Base-by-base conservation (phyloP, 2,329 filamentous ascomycete species). In the Alternaria tenuissima region DNA sequence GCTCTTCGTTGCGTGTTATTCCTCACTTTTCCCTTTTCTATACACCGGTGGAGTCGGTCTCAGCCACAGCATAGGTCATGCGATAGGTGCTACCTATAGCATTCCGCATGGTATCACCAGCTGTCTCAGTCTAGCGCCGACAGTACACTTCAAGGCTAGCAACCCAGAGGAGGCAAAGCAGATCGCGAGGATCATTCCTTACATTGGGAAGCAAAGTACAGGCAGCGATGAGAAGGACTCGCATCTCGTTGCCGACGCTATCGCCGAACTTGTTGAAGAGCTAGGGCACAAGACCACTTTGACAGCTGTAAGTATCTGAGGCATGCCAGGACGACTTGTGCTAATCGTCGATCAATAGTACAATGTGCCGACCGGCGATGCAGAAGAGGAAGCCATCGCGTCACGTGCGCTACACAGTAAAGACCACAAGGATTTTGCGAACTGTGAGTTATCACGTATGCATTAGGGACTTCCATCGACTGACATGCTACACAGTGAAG, bases 31-130 rank as follows among this genome's bases (percentile, higher is more conserved):
- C 46, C 76, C 76, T 2, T 83, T 81, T 30, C 83, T 85, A 61
- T 76, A 85, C 57, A 82, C 82, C 4, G 83, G 83, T 7, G 80
- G 80, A 0, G 76, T 86, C 1, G 85, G 85, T 3, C 74, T 87
- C 6, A 81, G 78, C 32, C 82, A 84, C 61, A 77, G 77, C 26
- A 73, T 84, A 55, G 81, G 82, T 22, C 85, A 87, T 66, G 84
- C 85, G 0, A 77, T 87, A 34, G 85, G 85, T 14, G 82, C 81
- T 8, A 85, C 85, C 0, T 87, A 86, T 63, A 74, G 77, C 2
- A 87, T 87, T 47, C 85, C 85, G 0, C 85, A 87, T 57, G 85
- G 85, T 3, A 81, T 85, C 49, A 87, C 85, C 0, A 84, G 81
- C 16, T 86, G 84, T 64, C 64, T 87, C 64, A 86, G 83, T 26